phyloP scores from a whole-genome alignment of 1,139 yeast genomes.

The Pichia sorboxylosa region DNA sequence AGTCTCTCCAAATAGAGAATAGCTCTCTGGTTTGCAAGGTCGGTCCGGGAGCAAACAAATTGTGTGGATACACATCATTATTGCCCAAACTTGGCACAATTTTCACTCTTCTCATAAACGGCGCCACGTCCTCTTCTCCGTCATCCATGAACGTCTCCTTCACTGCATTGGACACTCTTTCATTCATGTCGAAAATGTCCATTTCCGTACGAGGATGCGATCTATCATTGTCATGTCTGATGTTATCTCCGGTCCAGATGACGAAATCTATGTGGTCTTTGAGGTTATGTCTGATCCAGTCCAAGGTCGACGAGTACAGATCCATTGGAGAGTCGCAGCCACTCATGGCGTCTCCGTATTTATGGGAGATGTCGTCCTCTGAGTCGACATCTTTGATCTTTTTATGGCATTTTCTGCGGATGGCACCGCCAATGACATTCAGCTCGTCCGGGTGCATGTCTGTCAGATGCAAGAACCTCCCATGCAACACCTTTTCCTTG shows the following conservation, averaged over 20 bases:
- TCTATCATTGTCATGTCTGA: conserved; percentile 78
- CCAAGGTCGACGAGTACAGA: conserved; percentile 50
- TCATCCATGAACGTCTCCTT: conserved; percentile 38
- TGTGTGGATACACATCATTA: conserved; percentile 84
- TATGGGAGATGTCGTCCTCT: conserved; percentile 33
- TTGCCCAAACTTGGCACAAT: conserved; percentile 68
- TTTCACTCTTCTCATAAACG: conserved; percentile 32
- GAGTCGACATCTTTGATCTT: conserved; percentile 19
- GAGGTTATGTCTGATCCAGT: conserved; percentile 53
- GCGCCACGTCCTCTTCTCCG: conserved; percentile 30
- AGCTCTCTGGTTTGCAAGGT: conserved; percentile 72
- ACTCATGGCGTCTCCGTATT: conserved; percentile 59
- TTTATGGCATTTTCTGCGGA: conserved; percentile 47
- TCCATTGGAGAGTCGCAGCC: conserved; percentile 65
- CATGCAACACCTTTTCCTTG: conserved; percentile 28
- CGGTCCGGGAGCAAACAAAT: conserved; percentile 74
- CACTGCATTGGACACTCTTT: conserved; percentile 43
- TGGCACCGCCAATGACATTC: conserved; percentile 42
- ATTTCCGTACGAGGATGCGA: conserved; percentile 56
- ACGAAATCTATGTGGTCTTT: conserved; percentile 73
- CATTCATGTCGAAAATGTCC: conserved; percentile 61
- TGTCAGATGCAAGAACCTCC: conserved; percentile 72
- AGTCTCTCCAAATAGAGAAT: conserved; percentile 59
- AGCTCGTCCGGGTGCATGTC: conserved; percentile 80
- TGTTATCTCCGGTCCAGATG: conserved; percentile 85